phyloP scores from a whole-genome alignment of 2,329 filamentous ascomycete species.

The Biscogniauxia mediterranea region DNA sequence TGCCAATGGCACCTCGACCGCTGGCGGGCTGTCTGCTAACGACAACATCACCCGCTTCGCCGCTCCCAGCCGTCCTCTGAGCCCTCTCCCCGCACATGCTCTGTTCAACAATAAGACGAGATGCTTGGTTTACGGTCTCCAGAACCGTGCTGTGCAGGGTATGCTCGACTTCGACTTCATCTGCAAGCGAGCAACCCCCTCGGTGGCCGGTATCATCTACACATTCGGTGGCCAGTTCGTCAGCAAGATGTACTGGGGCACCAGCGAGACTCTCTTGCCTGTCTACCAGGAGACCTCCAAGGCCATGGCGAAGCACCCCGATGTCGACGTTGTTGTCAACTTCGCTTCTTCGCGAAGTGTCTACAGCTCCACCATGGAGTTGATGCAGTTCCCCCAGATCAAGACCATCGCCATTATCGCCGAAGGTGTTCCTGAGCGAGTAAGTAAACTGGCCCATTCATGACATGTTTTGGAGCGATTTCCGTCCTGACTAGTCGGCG shows the following conservation, averaged over 20 bases:
- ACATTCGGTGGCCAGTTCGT: conserved; percentile 99
- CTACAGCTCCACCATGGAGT: conserved; percentile 97
- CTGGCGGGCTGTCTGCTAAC: conserved; percentile 71
- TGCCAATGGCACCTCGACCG: conserved; percentile 45
- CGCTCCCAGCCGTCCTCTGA: conserved; percentile 87
- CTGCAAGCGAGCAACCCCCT: conserved; percentile 96
- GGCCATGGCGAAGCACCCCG: conserved; percentile 92
- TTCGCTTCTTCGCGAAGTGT: conserved; percentile 98
- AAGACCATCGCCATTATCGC: conserved; percentile 99
- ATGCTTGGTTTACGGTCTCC: conserved; percentile 99
- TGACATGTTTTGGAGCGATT: not conserved
- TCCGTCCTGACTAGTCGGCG: conserved; percentile 26
- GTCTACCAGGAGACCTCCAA: conserved; percentile 95
- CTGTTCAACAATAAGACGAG: conserved; percentile 99
- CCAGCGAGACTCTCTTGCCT: conserved; percentile 95
- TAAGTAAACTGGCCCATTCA: conserved; percentile 47
- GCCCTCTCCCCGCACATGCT: conserved; percentile 81
- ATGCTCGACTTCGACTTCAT: conserved; percentile 99
- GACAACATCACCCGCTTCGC: conserved; percentile 98
- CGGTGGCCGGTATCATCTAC: conserved; percentile 99
- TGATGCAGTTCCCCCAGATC: conserved; percentile 96
- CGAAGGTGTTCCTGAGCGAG: conserved; percentile 96
- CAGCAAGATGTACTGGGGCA: conserved; percentile 99
- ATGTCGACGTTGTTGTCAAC: conserved; percentile 98
- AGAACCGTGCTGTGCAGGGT: conserved; percentile 87